Evolutionary conservation across 2,329 filamentous ascomycete genomes (phyloP), one percentile per base, ranked within the genome.

Genomic region (Stachybotrys chlorohalonatus): DNA sequence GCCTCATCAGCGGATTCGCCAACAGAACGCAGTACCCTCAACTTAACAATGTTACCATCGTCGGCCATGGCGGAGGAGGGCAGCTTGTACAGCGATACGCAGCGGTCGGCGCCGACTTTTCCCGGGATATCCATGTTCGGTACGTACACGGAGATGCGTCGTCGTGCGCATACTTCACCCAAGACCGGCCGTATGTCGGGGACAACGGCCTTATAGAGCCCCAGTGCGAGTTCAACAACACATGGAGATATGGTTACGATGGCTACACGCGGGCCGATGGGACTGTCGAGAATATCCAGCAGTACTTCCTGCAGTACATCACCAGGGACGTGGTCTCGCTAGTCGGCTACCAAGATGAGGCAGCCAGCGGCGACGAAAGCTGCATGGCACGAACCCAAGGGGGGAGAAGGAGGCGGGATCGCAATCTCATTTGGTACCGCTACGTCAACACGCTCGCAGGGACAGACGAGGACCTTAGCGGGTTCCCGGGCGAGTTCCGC

Each of bases 131-230:
- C 24, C 56, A 58, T 49, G 52, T 58, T 32, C 56, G 56, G 11
- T 58, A 56, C 31, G 48, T 58, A 15, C 56, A 58, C 45, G 54
- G 56, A 16, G 56, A 58, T 32, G 30, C 54, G 16, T 58, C 56
- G 5, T 56, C 56, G 7, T 54, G 54, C 17, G 54, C 49, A 15
- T 58, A 58, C 47, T 58, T 54, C n/a, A 58, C 54, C 11, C 31
- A 49, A 30, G 59, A 58, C 11, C 45, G 55, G 7, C 47, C 53
- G 11, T 51, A 52, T 52, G 9, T 13, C 9, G 17, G 4, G 2
- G 3, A 47, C n/a, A 6, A 9, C 17, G 46, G 46, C 46, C 15
- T 8, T 3, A n/a, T 13, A 16, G 15, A 47, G 16, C 15, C n/a
- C 3, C 2, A 8, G 16, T 47, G 46, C 16, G 9, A 47, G n/a